Evolutionary conservation across 2,329 filamentous ascomycete genomes (phyloP).

Genomic region (Cladosporium halotolerans): DNA sequence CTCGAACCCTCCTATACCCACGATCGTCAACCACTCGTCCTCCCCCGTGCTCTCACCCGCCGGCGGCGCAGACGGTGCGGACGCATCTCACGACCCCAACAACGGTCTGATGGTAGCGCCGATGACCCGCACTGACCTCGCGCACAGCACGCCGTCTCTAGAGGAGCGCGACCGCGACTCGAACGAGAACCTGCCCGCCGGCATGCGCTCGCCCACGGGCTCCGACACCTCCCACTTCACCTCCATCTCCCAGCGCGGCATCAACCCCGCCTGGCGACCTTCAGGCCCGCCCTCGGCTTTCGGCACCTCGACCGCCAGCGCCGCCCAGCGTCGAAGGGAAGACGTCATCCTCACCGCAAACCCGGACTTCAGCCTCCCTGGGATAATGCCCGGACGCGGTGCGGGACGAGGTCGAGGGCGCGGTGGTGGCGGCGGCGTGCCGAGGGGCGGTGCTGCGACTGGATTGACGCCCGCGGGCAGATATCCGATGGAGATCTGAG

Average conservation of each 20-base stretch:
- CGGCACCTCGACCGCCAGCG: conserved; percentile 17
- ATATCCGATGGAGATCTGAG: conserved; percentile 26
- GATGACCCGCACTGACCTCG: conserved; percentile 13
- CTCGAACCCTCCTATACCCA: conserved; percentile 10
- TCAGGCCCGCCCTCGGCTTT: conserved; percentile 34
- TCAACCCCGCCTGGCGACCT: conserved; percentile 82
- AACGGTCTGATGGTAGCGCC: conserved; percentile 1
- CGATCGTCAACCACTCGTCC: conserved; percentile 10
- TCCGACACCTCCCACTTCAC: conserved; percentile 84
- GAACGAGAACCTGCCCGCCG: conserved; percentile 60
- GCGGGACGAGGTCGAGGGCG: conserved; percentile 16
- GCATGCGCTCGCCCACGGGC: conserved; percentile 60
- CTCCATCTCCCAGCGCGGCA: conserved; percentile 76
- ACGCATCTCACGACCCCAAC: conserved; percentile 4
- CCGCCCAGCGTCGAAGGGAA: conserved; percentile 45
- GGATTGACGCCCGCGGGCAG: conserved; percentile 27
- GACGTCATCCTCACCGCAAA: conserved; percentile 73
- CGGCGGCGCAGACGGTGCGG: not conserved
- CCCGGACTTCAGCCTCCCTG: conserved; percentile 75
- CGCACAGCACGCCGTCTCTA: conserved; percentile 22
- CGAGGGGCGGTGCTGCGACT: conserved; percentile 24
- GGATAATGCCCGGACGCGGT: conserved; percentile 27
- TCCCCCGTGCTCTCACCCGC: not conserved
- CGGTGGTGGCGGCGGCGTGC: conserved; percentile 26
- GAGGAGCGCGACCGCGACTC: conserved; percentile 36